phyloP scores from a whole-genome alignment of 345 rosid genomes.

The Passiflora organensis region DNA sequence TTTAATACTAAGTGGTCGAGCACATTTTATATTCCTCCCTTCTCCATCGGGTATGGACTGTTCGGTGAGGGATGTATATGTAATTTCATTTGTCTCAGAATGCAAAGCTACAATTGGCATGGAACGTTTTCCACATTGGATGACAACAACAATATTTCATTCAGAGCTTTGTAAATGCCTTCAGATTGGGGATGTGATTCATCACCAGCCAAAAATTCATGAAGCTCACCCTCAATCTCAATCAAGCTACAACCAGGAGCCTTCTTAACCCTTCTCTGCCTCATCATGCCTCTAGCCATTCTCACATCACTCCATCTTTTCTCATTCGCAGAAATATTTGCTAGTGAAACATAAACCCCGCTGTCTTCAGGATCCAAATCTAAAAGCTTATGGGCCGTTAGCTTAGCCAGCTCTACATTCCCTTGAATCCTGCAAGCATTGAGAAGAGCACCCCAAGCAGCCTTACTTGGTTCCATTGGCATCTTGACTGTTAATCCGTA shows the following conservation, averaged over 20 bases:
- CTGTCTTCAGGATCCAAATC: slow-evolving; percentile 37
- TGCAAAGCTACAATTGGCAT: too few relatives aligned
- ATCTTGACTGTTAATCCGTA: slow-evolving; percentile 21
- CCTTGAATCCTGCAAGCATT: slow-evolving; percentile 34
- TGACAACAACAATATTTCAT: slow-evolving; percentile 11
- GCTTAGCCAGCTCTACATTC: slow-evolving; percentile 28
- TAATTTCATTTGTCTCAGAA: too few relatives aligned
- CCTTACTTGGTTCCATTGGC: slow-evolving; percentile 35
- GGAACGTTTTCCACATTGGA: too few relatives aligned
- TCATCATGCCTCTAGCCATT: slow-evolving; percentile 29
- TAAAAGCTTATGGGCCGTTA: slow-evolving; percentile 24
- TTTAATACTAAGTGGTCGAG: too few relatives aligned
- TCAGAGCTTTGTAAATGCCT: slow-evolving; percentile 18
- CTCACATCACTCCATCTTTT: slow-evolving; percentile 33
- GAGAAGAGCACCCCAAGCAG: slow-evolving; percentile 43
- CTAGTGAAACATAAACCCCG: slow-evolving; percentile 30
- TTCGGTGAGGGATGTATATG: too few relatives aligned
- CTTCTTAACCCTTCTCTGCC: slow-evolving; percentile 33
- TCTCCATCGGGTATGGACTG: too few relatives aligned
- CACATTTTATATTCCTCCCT: too few relatives aligned
- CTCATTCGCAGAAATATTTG: slow-evolving; percentile 20
- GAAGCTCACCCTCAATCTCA: slow-evolving; percentile 31
- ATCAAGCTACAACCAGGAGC: slow-evolving; percentile 38
- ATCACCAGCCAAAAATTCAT: slow-evolving; percentile 34
- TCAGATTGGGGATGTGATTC: slow-evolving; percentile 23